Evolutionary conservation across 2,329 filamentous ascomycete genomes (phyloP).

Genomic region (Diplodia intermedia): DNA sequence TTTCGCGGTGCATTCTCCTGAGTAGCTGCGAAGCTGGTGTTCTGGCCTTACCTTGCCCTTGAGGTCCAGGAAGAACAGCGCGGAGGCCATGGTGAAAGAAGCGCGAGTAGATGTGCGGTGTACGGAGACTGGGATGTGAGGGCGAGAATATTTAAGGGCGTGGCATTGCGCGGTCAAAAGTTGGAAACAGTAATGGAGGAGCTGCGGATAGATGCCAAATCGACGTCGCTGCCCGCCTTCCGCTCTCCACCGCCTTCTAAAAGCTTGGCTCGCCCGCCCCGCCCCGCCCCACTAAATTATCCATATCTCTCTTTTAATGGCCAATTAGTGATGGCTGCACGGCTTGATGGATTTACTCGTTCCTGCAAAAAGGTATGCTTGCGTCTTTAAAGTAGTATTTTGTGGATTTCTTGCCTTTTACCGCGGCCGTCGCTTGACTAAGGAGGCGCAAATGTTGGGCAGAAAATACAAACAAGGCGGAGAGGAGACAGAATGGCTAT

Average conservation of each 20-base stretch:
- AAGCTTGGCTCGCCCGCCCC: constrained; percentile 5
- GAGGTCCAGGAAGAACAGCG: constrained; percentile 96
- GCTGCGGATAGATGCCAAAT: constrained; percentile 31
- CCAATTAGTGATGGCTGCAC: neutral
- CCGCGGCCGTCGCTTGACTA: neutral
- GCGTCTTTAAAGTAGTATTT: neutral
- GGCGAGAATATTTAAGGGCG: constrained; percentile 9
- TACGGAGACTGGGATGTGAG: neutral
- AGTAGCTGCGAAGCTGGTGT: constrained; percentile 35
- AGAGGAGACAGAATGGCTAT: neutral
- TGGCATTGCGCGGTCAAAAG: constrained; percentile 23
- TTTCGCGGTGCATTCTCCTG: constrained; percentile 32
- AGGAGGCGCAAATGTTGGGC: neutral
- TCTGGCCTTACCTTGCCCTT: constrained; percentile 88
- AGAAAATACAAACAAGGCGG: neutral
- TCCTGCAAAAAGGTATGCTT: neutral
- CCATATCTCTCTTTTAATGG: neutral
- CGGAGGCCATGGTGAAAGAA: constrained; percentile 79
- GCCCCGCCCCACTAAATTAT: neutral
- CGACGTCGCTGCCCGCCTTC: constrained; percentile 23
- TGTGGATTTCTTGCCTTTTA: neutral
- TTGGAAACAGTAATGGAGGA: constrained; percentile 19
- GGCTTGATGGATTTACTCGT: neutral
- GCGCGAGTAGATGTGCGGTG: neutral
- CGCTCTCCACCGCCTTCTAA: constrained; percentile 15